Percentiles rank a stretch among this genome's conserved stretches.
These are phyloP conservation scores for Sporodiniella umbellata DNA, from an alignment of 371 early-diverging fungal genomes.

Conservation along the genomic window DNA sequence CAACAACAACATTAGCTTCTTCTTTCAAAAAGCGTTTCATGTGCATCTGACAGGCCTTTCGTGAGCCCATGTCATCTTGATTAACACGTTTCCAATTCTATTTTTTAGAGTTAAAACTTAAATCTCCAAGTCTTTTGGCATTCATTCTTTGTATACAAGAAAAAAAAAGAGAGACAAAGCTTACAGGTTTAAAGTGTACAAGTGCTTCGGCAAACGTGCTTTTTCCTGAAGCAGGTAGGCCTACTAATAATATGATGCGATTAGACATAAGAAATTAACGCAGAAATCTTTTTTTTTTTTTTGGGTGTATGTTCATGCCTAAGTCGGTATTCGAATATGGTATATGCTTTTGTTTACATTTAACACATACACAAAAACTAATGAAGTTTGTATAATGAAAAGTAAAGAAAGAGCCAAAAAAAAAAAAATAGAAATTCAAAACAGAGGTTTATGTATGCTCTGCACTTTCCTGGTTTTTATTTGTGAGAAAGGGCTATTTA, in stretches of 20 bases:
- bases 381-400: not conserved
- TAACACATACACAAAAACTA: not conserved
- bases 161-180: not conserved
- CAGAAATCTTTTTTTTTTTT: not conserved
- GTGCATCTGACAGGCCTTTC: constrained; percentile 59
- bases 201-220: constrained; percentile 58
- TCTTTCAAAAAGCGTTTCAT: constrained; percentile 34
- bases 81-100: constrained; percentile 22
- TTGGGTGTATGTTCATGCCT: not conserved
- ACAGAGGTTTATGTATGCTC: too few species aligned
- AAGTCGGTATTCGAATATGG: too few species aligned
- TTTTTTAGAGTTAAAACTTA: too few species aligned
- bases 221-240: constrained; percentile 71
- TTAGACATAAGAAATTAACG: constrained; percentile 13
- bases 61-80: constrained; percentile 64
- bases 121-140: too few species aligned
- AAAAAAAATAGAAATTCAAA: too few species aligned
- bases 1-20: constrained; percentile 64
- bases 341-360: not conserved
- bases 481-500: too few species aligned
- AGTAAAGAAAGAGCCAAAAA: too few species aligned
- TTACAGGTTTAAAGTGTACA: constrained; percentile 13
- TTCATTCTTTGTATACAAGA: too few species aligned
- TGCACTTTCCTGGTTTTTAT: too few species aligned
- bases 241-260: constrained; percentile 50